These are phyloP conservation scores for Breviolum minutum DNA, from an alignment of 73 alveolate species.

Conservation along the genomic window DNA sequence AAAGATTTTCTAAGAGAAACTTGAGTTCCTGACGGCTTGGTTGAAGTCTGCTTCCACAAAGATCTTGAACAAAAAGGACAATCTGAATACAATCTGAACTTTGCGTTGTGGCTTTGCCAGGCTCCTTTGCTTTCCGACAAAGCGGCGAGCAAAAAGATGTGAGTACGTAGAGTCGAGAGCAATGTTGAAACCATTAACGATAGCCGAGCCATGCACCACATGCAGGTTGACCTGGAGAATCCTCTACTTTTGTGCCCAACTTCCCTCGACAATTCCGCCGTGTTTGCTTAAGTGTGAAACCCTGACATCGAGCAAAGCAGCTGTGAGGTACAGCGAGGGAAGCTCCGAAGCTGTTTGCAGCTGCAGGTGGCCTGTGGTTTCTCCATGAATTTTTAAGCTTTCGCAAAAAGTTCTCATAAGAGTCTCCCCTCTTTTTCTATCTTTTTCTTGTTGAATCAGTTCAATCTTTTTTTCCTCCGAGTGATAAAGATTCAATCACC, in stretches of 20 bases:
- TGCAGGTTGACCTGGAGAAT: constrained; percentile 22
- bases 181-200: neutral
- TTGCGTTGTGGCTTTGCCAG: neutral
- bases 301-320: too few species aligned
- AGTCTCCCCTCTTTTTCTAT: too few species aligned
- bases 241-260: constrained; percentile 29
- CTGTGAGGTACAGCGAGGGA: constrained; percentile 26
- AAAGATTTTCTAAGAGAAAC: neutral
- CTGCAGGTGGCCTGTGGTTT: neutral
- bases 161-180: neutral
- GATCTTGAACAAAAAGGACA: too few species aligned
- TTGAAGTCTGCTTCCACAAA: too few species aligned
- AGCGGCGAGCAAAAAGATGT: neutral
- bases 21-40: neutral
- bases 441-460: too few species aligned
- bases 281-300: too few species aligned
- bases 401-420: too few species aligned
- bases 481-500: too few species aligned
- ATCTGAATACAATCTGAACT: neutral
- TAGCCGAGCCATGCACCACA: neutral
- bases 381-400: too few species aligned
- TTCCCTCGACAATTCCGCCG: too few species aligned
- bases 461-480: too few species aligned
- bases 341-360: constrained; percentile 18
- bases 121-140: constrained; percentile 30